These are phyloP conservation scores for Apophysomyces trapeziformis DNA, from an alignment of 371 early-diverging fungal genomes.

Conservation along the genomic window DNA sequence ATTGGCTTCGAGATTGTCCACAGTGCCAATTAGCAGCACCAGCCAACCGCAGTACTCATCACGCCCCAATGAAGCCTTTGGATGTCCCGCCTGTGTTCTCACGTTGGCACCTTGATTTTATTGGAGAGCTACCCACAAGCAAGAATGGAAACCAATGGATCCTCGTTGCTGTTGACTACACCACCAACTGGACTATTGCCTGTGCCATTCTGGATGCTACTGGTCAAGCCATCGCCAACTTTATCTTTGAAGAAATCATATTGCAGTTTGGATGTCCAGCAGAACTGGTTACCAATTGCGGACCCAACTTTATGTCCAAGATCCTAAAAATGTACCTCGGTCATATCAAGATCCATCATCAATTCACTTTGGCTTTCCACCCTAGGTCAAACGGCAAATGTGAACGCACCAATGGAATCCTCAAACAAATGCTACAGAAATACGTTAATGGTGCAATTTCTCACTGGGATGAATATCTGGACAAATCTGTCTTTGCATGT, in stretches of 20 bases:
- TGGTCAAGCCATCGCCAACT: slow-evolving; percentile 34
- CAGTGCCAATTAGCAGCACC: slow-evolving; percentile 15
- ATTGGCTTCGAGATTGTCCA: slow-evolving; percentile 23
- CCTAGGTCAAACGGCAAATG: slow-evolving; percentile 28
- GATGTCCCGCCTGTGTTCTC: slow-evolving; percentile 15
- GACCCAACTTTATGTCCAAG: slow-evolving; percentile 32
- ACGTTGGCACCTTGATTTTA: slow-evolving; percentile 12
- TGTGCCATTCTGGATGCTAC: slow-evolving; percentile 35
- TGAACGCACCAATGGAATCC: slow-evolving; percentile 22
- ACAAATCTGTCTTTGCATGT: slow-evolving; percentile 22
- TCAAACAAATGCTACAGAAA: slow-evolving; percentile 20
- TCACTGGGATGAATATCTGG: slow-evolving; percentile 17
- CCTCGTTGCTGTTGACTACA: slow-evolving; percentile 40
- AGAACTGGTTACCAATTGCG: slow-evolving; percentile 42
- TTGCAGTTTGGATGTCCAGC: slow-evolving; percentile 32
- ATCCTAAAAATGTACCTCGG: background rate
- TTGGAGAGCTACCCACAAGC: slow-evolving; percentile 2
- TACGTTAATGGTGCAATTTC: background rate
- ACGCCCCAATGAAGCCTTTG: slow-evolving; percentile 16
- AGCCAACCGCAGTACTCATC: slow-evolving; percentile 11
- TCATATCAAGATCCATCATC: slow-evolving; percentile 16
- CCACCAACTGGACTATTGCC: slow-evolving; percentile 43
- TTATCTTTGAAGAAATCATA: slow-evolving; percentile 36
- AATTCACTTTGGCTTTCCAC: slow-evolving; percentile 26
- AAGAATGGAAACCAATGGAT: slow-evolving; percentile 21